phyloP scores from a whole-genome alignment of 83 land plant species.

The Picea engelmannii region DNA sequence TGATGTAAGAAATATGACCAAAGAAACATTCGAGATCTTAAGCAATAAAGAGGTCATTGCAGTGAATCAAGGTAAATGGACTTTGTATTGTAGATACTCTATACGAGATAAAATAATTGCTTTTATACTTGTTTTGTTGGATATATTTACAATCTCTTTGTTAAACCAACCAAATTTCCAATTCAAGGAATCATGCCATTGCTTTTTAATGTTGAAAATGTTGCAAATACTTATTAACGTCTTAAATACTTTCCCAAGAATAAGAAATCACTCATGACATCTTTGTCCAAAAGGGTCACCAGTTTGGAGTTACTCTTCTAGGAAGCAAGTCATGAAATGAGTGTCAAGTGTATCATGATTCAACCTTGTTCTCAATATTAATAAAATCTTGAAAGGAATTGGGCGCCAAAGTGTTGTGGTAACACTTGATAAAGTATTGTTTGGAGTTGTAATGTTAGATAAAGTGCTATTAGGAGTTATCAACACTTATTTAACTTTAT shows the following conservation, averaged over 20 bases:
- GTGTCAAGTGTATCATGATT: neutral
- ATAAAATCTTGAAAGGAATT: no score
- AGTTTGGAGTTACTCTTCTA: no score
- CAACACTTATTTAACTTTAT: no score
- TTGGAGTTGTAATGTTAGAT: no score
- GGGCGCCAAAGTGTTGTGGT: no score
- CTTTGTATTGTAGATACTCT: neutral
- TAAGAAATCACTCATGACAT: no score
- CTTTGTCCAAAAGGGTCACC: no score
- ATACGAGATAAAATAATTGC: neutral
- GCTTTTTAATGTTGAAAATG: neutral
- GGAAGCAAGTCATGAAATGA: neutral
- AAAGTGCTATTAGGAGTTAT: no score
- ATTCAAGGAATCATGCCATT: neutral
- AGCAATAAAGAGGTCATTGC: conserved; percentile 74
- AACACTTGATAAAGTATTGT: no score
- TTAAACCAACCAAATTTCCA: neutral
- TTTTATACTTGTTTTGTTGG: no score
- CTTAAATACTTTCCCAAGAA: neutral
- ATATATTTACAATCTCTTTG: neutral
- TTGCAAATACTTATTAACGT: neutral
- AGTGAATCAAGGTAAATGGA: conserved; percentile 68
- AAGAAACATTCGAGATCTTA: conserved; percentile 44
- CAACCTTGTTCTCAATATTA: no score
- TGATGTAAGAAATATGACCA: conserved; percentile 60